Conservation (phyloP, 768 basidiomycete species). For the Boletellus emodensis region DNA sequence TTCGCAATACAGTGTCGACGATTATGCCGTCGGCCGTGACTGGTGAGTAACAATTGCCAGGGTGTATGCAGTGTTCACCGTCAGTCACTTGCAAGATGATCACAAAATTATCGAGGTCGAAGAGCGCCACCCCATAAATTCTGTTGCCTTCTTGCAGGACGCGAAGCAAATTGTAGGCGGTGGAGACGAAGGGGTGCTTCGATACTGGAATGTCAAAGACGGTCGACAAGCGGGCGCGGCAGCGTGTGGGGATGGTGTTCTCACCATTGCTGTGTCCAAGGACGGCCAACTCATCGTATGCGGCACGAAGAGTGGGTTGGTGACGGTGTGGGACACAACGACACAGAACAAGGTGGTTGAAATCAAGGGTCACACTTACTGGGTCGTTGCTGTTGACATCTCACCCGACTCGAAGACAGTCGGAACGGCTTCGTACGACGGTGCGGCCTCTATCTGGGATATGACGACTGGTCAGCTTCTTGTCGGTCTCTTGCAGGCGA, state of each 20-base stretch:
- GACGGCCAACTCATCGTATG: constrained; percentile 10
- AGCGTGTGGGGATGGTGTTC: constrained; percentile 7
- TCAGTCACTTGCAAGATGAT: background rate
- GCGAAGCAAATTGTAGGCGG: constrained; percentile 1
- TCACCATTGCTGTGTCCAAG: constrained; percentile 6
- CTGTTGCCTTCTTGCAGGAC: constrained; percentile 7
- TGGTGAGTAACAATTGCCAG: background rate
- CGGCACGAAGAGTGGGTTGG: constrained; percentile 11
- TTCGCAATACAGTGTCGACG: background rate
- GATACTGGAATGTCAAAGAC: constrained; percentile 4
- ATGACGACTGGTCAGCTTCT: constrained; percentile 10
- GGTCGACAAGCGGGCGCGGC: background rate
- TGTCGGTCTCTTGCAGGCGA: constrained; percentile 4
- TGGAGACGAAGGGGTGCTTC: constrained; percentile 10
- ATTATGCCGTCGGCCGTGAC: background rate
- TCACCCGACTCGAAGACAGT: constrained; percentile 10
- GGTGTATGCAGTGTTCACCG: background rate
- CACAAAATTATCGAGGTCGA: constrained; percentile 7
- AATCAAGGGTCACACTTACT: constrained; percentile 9
- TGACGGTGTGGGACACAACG: constrained; percentile 7
- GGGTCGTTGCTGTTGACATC: constrained; percentile 13
- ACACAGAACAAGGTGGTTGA: constrained; percentile 4
- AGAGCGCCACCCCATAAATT: constrained; percentile 4
- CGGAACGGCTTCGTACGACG: constrained; percentile 12
- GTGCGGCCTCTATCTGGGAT: constrained; percentile 12